Conservation (phyloP, 2,329 filamentous ascomycete genomes). For the Penicillium sp. region DNA sequence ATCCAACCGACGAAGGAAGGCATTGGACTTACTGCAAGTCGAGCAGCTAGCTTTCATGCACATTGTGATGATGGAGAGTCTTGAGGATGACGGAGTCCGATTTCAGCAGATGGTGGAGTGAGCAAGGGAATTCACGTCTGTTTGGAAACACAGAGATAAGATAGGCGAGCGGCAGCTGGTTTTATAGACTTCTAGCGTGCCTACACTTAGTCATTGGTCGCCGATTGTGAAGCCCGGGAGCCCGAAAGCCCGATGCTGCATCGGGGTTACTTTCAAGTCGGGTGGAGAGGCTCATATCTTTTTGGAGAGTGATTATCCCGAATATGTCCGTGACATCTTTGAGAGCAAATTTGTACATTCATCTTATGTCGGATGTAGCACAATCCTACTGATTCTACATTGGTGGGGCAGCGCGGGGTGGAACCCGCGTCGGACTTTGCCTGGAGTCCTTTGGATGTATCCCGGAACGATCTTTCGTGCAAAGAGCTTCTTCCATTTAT, state of each 20-base stretch:
- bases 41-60: conserved; percentile 59
- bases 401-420: conserved; percentile 14
- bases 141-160: too few relatives aligned
- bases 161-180: conserved; percentile 7
- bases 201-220: conserved; percentile 21
- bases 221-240: conserved; percentile 24
- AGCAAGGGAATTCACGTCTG: too few relatives aligned
- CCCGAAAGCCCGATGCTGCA: conserved; percentile 19
- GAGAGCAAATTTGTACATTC: too few relatives aligned
- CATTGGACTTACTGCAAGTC: conserved; percentile 60
- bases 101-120: neutral
- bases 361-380: too few relatives aligned
- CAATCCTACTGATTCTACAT: neutral
- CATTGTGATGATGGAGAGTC: conserved; percentile 44
- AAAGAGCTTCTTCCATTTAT: too few relatives aligned
- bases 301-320: too few relatives aligned
- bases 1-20: too few relatives aligned
- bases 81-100: neutral
- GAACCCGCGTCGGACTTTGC: conserved; percentile 2
- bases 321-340: too few relatives aligned
- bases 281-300: too few relatives aligned
- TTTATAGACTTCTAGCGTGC: conserved; percentile 14
- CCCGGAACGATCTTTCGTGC: too few relatives aligned
- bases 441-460: too few relatives aligned
- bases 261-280: conserved; percentile 5